Base-by-base conservation (phyloP, 2,329 filamentous ascomycete genomes). In the Phoma sp. region DNA sequence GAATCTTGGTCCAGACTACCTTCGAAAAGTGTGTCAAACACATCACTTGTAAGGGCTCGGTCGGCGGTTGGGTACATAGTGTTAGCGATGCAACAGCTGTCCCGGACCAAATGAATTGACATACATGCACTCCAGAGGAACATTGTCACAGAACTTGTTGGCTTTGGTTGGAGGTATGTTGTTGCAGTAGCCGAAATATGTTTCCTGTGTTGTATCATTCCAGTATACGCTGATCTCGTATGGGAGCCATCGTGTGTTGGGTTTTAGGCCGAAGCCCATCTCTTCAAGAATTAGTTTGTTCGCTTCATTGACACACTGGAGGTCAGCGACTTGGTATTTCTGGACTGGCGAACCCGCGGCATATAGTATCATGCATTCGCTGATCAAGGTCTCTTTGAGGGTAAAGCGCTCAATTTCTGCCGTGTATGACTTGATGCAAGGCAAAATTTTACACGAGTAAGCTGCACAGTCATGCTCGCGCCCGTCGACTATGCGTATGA, bases 361-460 rank as follows among this genome's bases (percentile, higher is more conserved):
- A 41, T 27, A n/a, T 10, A 41, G 42, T 4, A 42, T 24, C 25
- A 46, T 45, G 13, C 46, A 22, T 36, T 50, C 41, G 14, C 30
- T 36, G 8, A 37, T 27, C 13, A 33, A 13, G 6, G 13, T 47
- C 6, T 27, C 25, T 27, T 27, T 27, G 25, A 27, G 25, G 25
- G 25, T 8, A 8, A 27, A 8, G 4, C 25, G 4, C 25, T 27
- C 25, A 27, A 27, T 8, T 8, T 27, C 25, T 27, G 25, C 25
- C 25, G 33, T 14, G 24, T 45, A 57, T 7, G 53, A 38, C 27
- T 39, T 43, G 8, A 52, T 35, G 14, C 53, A 57, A 5, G 53
- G 43, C 2, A 27, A 10, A 1, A 57, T 29, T 8, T 46, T n/a
- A 29, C 53, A 52, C 5, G 46, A 50, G 30, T 50, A 50, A 25